phyloP scores from a whole-genome alignment of 2,329 filamentous ascomycete genomes.

The Graphilbum ipis-grandicollis region DNA sequence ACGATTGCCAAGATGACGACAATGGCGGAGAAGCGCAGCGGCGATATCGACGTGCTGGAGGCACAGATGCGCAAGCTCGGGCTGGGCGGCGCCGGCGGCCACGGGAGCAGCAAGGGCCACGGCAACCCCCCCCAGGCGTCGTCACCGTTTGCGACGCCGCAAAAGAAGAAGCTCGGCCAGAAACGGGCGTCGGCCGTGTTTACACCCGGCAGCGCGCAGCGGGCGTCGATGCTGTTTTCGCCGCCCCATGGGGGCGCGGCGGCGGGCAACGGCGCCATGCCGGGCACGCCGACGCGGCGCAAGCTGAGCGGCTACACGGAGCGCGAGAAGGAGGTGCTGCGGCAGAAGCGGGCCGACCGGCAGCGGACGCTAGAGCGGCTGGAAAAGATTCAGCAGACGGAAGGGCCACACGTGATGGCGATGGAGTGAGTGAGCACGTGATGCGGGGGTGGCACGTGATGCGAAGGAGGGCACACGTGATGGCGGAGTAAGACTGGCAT shows the following conservation, averaged over 20 bases:
- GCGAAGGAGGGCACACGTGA: too few species aligned
- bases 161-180: not conserved
- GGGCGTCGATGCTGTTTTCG: constrained; percentile 15
- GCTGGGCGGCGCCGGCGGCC: constrained; percentile 23
- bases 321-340: constrained; percentile 39
- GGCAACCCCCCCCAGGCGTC: constrained; percentile 22
- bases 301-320: constrained; percentile 44
- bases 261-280: not conserved
- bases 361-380: constrained; percentile 10
- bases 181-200: constrained; percentile 17
- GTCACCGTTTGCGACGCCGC: constrained; percentile 13
- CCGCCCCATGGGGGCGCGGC: too few species aligned
- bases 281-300: constrained; percentile 33
- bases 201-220: constrained; percentile 15
- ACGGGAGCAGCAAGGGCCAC: constrained; percentile 20
- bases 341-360: constrained; percentile 30
- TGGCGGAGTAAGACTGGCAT: too few species aligned
- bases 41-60: constrained; percentile 81
- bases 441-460: not conserved
- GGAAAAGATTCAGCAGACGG: constrained; percentile 22
- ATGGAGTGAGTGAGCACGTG: constrained; percentile 5
- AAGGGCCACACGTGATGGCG: constrained; percentile 13
- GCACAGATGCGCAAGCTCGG: constrained; percentile 63
- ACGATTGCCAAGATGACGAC: constrained; percentile 86
- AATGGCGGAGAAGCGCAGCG: constrained; percentile 82